Conservation (phyloP, 148 eudicot genomes). For the Tetragonia tetragonoides region DNA sequence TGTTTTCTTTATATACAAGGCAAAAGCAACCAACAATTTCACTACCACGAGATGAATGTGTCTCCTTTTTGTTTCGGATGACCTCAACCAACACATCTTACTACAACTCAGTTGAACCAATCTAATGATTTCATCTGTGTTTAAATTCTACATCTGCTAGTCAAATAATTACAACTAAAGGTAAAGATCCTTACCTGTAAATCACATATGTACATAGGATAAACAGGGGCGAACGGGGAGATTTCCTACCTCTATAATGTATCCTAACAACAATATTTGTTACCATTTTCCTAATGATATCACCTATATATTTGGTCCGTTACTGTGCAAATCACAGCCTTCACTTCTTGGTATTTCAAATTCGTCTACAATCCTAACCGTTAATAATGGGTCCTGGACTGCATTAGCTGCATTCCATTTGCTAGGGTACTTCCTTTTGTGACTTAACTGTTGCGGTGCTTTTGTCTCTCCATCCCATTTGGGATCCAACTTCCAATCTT, state of each 20-base stretch:
- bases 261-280: constrained; percentile 8
- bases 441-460: constrained; percentile 43
- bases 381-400: constrained; percentile 60
- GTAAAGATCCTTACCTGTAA: background rate
- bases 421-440: constrained; percentile 63
- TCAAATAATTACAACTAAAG: constrained; percentile 8
- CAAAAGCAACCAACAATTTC: background rate
- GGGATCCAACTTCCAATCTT: constrained; percentile 93
- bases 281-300: background rate
- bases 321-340: constrained; percentile 11
- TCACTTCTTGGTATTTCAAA: constrained; percentile 33
- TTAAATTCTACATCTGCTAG: constrained; percentile 7
- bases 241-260: constrained; percentile 16
- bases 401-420: constrained; percentile 67
- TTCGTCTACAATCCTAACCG: constrained; percentile 67
- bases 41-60: background rate
- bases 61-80: no score
- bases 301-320: constrained; percentile 19
- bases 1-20: background rate
- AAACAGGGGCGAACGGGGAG: background rate
- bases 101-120: background rate
- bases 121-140: constrained; percentile 19
- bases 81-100: background rate
- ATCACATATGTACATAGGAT: constrained; percentile 22
- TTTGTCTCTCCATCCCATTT: constrained; percentile 73